These are phyloP conservation scores for Vitis riparia DNA, from an alignment of 164 flowering plant genomes.

Conservation along the genomic window DNA sequence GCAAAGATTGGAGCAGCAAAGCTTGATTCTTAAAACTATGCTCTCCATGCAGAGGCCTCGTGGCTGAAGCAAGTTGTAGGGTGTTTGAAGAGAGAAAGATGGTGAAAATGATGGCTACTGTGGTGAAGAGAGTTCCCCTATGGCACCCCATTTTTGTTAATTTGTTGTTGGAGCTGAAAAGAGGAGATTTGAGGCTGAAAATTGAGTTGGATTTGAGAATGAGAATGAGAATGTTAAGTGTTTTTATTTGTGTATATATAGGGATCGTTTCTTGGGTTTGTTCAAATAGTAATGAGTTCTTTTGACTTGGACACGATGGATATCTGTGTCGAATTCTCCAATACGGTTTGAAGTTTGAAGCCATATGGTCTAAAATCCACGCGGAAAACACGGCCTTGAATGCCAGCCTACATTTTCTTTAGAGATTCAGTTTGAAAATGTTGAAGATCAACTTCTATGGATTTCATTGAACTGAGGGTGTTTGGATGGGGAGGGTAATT, in stretches of 20 bases:
- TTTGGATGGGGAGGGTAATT: too few species aligned
- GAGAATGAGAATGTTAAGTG: too few species aligned
- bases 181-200: not conserved
- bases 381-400: not conserved
- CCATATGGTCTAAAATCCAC: not conserved
- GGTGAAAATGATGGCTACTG: not conserved
- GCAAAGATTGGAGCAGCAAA: not conserved
- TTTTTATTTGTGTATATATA: not conserved
- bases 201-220: too few species aligned
- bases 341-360: not conserved
- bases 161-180: not conserved
- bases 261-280: not conserved
- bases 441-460: not conserved
- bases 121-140: not conserved
- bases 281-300: not conserved
- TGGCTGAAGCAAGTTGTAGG: not conserved
- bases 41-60: constrained; percentile 12
- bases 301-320: not conserved
- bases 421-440: not conserved
- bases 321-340: too few species aligned
- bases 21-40: not conserved
- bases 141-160: constrained; percentile 3
- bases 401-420: not conserved
- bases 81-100: constrained; percentile 2
- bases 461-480: too few species aligned